Conservation (phyloP, 202 grass and related monocot genomes). For the Bolboschoenoplectus hybrid region DNA sequence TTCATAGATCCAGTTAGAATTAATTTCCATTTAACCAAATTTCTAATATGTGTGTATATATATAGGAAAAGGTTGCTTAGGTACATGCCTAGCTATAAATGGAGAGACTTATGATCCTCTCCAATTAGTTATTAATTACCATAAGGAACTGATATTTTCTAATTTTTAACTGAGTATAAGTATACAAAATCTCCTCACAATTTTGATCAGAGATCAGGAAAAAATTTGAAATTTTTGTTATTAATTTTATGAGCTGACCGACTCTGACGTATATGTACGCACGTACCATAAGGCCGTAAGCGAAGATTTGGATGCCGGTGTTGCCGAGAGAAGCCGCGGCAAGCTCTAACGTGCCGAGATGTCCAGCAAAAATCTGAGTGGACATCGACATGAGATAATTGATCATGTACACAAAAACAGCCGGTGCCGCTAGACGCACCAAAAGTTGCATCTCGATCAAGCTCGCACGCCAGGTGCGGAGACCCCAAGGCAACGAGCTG, state of each 20-base stretch:
- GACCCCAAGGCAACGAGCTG: conserved; percentile 40
- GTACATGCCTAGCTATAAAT: conserved; percentile 16
- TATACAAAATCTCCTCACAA: neutral
- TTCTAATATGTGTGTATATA: neutral
- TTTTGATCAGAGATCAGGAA: no score
- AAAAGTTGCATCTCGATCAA: conserved; percentile 50
- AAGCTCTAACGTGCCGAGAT: conserved; percentile 63
- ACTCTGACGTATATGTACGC: no score
- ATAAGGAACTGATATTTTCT: neutral
- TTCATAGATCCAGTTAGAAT: neutral
- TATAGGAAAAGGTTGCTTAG: neutral
- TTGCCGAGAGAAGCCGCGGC: conserved; percentile 81
- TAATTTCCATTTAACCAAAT: neutral
- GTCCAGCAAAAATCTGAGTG: conserved; percentile 54
- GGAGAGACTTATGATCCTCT: neutral
- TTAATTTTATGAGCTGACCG: no score
- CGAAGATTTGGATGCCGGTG: conserved; percentile 78
- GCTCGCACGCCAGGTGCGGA: conserved; percentile 32
- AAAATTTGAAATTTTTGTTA: no score
- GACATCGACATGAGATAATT: conserved; percentile 61
- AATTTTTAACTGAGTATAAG: neutral
- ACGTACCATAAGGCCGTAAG: conserved; percentile 76
- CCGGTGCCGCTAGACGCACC: conserved; percentile 43
- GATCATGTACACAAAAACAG: conserved; percentile 46
- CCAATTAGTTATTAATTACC: neutral